Conservation (phyloP, 352 stramenopile genomes). For the Globisporangium spiculum region DNA sequence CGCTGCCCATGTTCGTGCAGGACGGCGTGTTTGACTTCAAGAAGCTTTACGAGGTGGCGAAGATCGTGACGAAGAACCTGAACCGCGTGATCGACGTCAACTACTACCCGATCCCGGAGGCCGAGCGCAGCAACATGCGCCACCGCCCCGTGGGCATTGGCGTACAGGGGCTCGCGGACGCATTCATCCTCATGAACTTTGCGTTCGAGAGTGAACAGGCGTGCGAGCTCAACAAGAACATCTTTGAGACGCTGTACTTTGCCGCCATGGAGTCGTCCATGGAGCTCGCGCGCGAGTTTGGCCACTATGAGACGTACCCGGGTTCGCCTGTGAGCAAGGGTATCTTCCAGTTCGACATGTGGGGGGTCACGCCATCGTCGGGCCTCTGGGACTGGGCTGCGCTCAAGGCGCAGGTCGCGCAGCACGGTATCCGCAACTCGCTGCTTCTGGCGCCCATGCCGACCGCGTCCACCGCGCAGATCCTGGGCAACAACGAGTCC, state of each 20-base stretch:
- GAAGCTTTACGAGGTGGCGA: slow-evolving; percentile 93
- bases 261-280: slow-evolving; percentile 94
- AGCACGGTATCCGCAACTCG: slow-evolving; percentile 98
- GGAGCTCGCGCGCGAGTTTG: slow-evolving; percentile 92
- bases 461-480: slow-evolving; percentile 98
- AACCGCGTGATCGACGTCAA: slow-evolving; percentile 99
- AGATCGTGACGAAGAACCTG: slow-evolving; percentile 97
- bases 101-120: slow-evolving; percentile 96
- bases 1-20: slow-evolving; percentile 94
- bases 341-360: slow-evolving; percentile 99
- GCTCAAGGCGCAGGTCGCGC: slow-evolving; percentile 91
- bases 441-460: slow-evolving; percentile 99
- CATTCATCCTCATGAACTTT: slow-evolving; percentile 96
- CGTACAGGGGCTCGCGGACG: slow-evolving; percentile 97
- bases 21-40: slow-evolving; percentile 93
- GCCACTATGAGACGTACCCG: slow-evolving; percentile 95
- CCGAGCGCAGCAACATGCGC: slow-evolving; percentile 94
- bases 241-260: slow-evolving; percentile 99
- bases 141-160: slow-evolving; percentile 98
- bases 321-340: slow-evolving; percentile 96
- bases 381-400: slow-evolving; percentile 94
- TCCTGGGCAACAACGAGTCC: slow-evolving; percentile 99
- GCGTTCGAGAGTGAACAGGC: slow-evolving; percentile 95
- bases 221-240: slow-evolving; percentile 95
- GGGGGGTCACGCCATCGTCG: slow-evolving; percentile 92